Evolutionary conservation across 2,329 filamentous ascomycete genomes (phyloP), one percentile per base, ranked within the genome.

Genomic region (Fusarium keratoplasticum): DNA sequence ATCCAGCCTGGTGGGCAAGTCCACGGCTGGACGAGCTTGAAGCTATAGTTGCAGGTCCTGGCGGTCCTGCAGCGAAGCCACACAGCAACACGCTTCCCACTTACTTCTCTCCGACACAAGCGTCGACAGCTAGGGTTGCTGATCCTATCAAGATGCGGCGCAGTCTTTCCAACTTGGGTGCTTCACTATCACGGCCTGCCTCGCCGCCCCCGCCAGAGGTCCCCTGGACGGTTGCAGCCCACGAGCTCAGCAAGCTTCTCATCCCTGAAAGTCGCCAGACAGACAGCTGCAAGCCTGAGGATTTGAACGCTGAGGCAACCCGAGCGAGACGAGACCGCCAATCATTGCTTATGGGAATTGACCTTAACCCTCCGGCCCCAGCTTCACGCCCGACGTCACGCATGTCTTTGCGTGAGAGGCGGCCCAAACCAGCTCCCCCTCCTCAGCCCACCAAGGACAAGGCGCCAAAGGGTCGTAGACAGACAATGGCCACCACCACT

Each of bases 31-130:
- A 94, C 68, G 89, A 90, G 64, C 85, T 97, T 14, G 94, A 97
- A 76, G 83, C 86, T 3, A 83, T 91, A 22, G 83, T 90, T 61
- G 83, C 86, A 14, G 83, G 86, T n/a, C 86, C 86, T 4, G 82
- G 87, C 6, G 82, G 85, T 9, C 86, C 87, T 64, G 83, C 84
- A 10, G 88, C 84, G 77, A 91, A 90, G 77, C 82, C 87, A 16
- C 89, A 90, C 31, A 85, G 84, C 69, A 86, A 87, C 16, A 88
- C 89, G 25, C 81, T 87, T 10, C 92, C 94, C 2, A 95, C 94
- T 2, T 98, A 95, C 82, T 95, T 91, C 3, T 94, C 95, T 2
- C 94, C 95, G 0, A 98, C 96, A 0, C 93, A 96, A 71, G 94
- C 96, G 0, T 98, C 95, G 47, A 91, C 91, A 2, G 94, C 95